Evolutionary conservation across 441 rosid species (phyloP).

Genomic region (Populus hybrid): DNA sequence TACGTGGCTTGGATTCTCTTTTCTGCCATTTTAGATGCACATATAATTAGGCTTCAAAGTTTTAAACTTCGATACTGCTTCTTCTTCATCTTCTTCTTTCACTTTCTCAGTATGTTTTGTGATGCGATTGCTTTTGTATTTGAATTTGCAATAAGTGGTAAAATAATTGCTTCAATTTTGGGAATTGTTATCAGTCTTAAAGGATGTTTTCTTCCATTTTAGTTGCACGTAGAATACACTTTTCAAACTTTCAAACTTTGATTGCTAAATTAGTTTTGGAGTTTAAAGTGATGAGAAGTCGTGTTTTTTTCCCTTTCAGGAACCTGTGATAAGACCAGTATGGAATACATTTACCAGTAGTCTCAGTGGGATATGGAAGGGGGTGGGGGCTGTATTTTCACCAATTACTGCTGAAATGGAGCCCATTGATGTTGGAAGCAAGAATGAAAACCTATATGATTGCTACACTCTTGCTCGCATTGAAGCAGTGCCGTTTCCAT

Average conservation of each 20-base stretch:
- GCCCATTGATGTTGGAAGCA: conserved; percentile 73
- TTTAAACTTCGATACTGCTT: too few species aligned
- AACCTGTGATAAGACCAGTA: conserved; percentile 76
- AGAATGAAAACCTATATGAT: conserved; percentile 67
- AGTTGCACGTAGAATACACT: not conserved
- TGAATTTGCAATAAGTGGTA: not conserved
- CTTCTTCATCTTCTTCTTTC: too few species aligned
- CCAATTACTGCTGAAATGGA: conserved; percentile 89
- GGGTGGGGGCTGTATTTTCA: conserved; percentile 88
- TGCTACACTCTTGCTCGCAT: conserved; percentile 65
- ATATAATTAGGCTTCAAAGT: too few species aligned
- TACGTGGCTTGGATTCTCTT: not conserved
- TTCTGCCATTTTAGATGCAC: not conserved
- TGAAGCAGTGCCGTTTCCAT: conserved; percentile 41
- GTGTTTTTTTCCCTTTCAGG: conserved; percentile 36
- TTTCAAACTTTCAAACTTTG: not conserved
- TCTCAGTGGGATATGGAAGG: conserved; percentile 95
- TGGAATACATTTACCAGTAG: conserved; percentile 92
- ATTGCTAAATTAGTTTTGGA: not conserved
- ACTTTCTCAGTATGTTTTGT: not conserved
- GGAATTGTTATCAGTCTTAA: too few species aligned
- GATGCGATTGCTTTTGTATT: not conserved
- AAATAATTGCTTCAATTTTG: too few species aligned
- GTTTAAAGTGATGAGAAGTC: not conserved
- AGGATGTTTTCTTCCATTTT: not conserved